A percentile compares a stretch with the other conserved stretches of the same genome.
Conservation (phyloP, 192 early-diverging fungal species). For the Gigaspora rosea region DNA sequence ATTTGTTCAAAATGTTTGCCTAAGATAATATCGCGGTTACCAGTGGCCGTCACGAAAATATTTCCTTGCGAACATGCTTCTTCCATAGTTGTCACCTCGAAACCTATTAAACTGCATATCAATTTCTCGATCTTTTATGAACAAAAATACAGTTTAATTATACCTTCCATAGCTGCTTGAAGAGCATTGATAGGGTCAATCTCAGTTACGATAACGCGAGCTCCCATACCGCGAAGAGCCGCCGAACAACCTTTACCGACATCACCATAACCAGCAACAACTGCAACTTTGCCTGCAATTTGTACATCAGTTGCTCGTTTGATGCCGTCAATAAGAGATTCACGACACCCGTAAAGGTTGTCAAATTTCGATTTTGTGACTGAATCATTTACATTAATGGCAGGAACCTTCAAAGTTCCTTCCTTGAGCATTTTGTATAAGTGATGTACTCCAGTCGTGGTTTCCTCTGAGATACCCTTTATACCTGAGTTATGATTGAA, state of each 20-base stretch:
- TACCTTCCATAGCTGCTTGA: conserved; percentile 97
- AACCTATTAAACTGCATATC: conserved; percentile 47
- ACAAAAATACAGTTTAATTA: not conserved
- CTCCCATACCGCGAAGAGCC: conserved; percentile 97
- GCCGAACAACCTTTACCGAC: conserved; percentile 99
- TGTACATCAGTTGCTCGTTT: conserved; percentile 98
- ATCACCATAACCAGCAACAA: conserved; percentile 99
- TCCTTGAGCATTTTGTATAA: conserved; percentile 99
- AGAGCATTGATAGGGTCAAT: conserved; percentile 99
- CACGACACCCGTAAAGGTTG: conserved; percentile 99
- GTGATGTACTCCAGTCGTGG: conserved; percentile 99
- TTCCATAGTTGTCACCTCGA: conserved; percentile 99
- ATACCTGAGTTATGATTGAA: conserved; percentile 48
- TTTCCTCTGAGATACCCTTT: conserved; percentile 97
- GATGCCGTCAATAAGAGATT: conserved; percentile 98
- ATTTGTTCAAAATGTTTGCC: conserved; percentile 89
- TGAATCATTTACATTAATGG: conserved; percentile 99
- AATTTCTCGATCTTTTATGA: not conserved
- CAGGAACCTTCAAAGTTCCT: conserved; percentile 94
- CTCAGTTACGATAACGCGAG: conserved; percentile 97
- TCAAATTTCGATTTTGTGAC: conserved; percentile 99
- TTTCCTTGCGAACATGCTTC: conserved; percentile 87
- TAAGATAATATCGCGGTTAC: conserved; percentile 97
- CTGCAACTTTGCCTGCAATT: conserved; percentile 99
- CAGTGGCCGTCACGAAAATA: conserved; percentile 99